phyloP scores from a whole-genome alignment of 2,329 filamentous ascomycete species.

The Sporothrix luriei region DNA sequence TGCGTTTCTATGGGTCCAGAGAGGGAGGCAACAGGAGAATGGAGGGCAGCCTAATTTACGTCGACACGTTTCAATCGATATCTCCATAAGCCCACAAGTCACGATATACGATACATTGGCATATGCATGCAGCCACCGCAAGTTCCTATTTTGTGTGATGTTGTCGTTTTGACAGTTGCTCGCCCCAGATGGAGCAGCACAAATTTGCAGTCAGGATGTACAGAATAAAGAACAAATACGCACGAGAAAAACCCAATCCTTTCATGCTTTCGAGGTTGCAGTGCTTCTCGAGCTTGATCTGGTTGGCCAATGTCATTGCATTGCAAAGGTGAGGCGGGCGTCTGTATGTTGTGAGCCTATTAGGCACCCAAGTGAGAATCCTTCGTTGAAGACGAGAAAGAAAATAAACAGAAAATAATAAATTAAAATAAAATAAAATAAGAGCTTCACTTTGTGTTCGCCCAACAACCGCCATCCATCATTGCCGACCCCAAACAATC shows the following conservation, averaged over 20 bases:
- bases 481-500: neutral
- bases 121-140: slow-evolving; percentile 1
- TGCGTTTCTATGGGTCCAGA: neutral
- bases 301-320: neutral
- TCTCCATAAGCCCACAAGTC: neutral
- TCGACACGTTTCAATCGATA: slow-evolving; percentile 12
- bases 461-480: neutral
- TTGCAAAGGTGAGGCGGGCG: neutral
- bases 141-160: neutral
- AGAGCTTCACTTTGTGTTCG: too few relatives aligned
- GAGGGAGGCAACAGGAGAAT: neutral
- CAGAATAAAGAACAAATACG: slow-evolving; percentile 1
- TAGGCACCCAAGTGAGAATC: slow-evolving; percentile 3
- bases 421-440: too few relatives aligned
- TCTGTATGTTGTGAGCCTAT: slow-evolving; percentile 8
- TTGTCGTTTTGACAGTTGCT: neutral
- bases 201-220: neutral
- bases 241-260: too few relatives aligned
- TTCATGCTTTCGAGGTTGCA: slow-evolving; percentile 7
- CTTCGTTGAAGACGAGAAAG: neutral
- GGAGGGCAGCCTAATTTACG: slow-evolving; percentile 20
- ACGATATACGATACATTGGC: neutral
- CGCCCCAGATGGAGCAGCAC: slow-evolving; percentile 2
- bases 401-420: neutral
- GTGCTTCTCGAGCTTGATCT: neutral